phyloP scores from a whole-genome alignment of 2,329 filamentous ascomycete species.

The Sporothrix inflata region DNA sequence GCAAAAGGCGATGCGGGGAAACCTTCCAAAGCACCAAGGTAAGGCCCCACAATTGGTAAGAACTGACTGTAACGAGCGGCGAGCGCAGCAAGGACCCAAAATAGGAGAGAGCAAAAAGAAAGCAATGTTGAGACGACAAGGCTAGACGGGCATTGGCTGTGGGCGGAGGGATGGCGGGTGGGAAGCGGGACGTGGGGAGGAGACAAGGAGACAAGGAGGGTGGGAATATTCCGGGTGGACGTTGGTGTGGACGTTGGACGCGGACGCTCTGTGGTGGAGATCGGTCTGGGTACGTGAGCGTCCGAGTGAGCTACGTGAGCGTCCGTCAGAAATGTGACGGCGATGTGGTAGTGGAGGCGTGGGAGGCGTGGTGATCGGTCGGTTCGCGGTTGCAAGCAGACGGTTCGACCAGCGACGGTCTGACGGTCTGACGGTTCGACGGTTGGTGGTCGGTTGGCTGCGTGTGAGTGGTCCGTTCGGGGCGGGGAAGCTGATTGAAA shows the following conservation, averaged over 20 bases:
- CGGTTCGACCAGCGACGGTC: not conserved
- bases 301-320: not conserved
- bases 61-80: conserved; percentile 24
- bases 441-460: not conserved
- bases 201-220: not conserved
- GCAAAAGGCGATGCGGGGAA: conserved; percentile 21
- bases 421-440: not conserved
- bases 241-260: not conserved
- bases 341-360: not conserved
- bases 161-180: not conserved
- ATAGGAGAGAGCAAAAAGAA: not conserved
- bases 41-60: conserved; percentile 31
- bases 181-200: not conserved
- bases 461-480: not conserved
- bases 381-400: not conserved
- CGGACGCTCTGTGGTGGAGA: not conserved
- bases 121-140: not conserved
- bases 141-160: conserved; percentile 3
- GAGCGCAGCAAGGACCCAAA: not conserved
- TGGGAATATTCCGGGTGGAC: not conserved
- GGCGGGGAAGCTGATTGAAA: not conserved
- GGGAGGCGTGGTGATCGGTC: not conserved
- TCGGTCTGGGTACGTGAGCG: not conserved
- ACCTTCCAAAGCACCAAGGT: too few relatives aligned
- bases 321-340: not conserved